A percentile compares a stretch with the other conserved stretches of the same genome.
Conservation (phyloP, 306 rosid species). For the Hylodesmum podocarpum region DNA sequence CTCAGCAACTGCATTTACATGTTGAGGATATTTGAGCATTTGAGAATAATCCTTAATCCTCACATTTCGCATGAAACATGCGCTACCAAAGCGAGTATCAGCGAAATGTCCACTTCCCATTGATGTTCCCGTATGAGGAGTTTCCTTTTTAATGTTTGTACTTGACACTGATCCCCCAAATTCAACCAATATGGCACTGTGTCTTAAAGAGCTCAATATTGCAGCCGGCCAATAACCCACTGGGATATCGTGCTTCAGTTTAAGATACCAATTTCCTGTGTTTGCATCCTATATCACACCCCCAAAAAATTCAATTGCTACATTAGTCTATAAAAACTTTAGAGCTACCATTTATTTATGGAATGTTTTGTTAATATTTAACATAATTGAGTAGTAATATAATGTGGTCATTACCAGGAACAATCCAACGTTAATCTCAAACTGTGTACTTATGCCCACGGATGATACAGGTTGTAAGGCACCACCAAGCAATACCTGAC, state of each 20-base stretch:
- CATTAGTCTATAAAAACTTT: too few relatives aligned
- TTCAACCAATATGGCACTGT: slow-evolving; percentile 47
- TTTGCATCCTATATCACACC: slow-evolving; percentile 31
- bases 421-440: slow-evolving; percentile 32
- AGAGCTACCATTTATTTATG: too few relatives aligned
- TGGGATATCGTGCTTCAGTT: neutral
- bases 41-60: slow-evolving; percentile 54
- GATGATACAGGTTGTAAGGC: slow-evolving; percentile 38
- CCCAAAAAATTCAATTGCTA: neutral
- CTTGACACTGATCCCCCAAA: slow-evolving; percentile 80
- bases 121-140: slow-evolving; percentile 58
- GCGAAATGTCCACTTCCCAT: slow-evolving; percentile 72
- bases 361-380: too few relatives aligned
- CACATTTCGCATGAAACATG: slow-evolving; percentile 41
- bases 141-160: slow-evolving; percentile 15
- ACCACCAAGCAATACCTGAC: slow-evolving; percentile 42
- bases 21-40: slow-evolving; percentile 51
- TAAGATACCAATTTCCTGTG: slow-evolving; percentile 65
- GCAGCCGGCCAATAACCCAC: slow-evolving; percentile 59
- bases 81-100: neutral
- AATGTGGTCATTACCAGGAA: slow-evolving; percentile 38
- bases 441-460: slow-evolving; percentile 38
- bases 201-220: slow-evolving; percentile 25
- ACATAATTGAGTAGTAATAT: too few relatives aligned
- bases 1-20: slow-evolving; percentile 1